Base-by-base conservation (phyloP, 2,329 filamentous ascomycete species). In the Amauroascus niger region DNA sequence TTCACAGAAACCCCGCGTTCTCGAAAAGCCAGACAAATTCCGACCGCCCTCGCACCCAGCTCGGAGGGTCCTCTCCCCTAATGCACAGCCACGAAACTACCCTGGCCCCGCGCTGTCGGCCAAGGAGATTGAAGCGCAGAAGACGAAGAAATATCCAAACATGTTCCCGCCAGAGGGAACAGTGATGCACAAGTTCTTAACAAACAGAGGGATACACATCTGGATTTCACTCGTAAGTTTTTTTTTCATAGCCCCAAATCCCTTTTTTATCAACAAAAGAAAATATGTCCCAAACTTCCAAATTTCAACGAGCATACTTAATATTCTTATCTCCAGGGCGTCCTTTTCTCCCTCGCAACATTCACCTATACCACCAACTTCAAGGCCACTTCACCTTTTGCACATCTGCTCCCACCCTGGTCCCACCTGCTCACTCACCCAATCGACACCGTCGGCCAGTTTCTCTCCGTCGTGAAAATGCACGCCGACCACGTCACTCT, bases 11-110 rank as follows among this genome's bases (percentile, higher is more conserved):
- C 26, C 46, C 5, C 54, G 83, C 57, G 79, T 88, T 4, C 83
- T 98, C 59, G 87, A 87, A 63, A 88, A 96, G 70, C 91, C 91
- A 22, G 79, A 86, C 64, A 86, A 84, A 67, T 97, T 95, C 77
- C 87, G 87, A 46, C 91, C 93, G 1, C 93, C 93, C 0, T 97
- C 91, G 0, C 93, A 97, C 69, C 84, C 86, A 11, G 75, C 86
- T 20, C 78, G 86, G 6, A 78, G 88, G 30, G 75, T 79, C 4
- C 77, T 79, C 52, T 76, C 78, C 59, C 70, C 71, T 30, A 64
- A 62, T 53, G 62, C 69, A 50, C 68, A 74, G 6, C 82, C 84
- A 28, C 77, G 78, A 62, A 81, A 84, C 68, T 95, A 94, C 66
- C 71, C 74, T 0, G 89, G 88, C 35, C 86, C 88, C 16, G 72